phyloP scores from a whole-genome alignment of 225 moss, liverwort and hornwort genomes.

The Rhytidiadelphus loreus region DNA sequence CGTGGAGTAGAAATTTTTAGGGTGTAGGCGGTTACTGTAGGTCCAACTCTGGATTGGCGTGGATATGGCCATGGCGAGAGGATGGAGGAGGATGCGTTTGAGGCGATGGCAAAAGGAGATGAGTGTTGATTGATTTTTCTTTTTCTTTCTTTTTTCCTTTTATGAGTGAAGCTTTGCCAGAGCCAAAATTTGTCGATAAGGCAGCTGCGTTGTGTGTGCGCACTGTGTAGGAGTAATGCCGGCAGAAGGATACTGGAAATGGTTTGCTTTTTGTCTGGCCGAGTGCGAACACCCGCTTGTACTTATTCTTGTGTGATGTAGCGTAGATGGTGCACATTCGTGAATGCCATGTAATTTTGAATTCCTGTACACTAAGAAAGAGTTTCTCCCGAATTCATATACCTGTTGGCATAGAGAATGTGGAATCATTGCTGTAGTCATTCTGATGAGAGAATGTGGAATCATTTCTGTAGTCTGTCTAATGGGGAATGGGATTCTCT shows the following conservation, averaged over 20 bases:
- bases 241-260: neutral
- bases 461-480: neutral
- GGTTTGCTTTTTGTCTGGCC: neutral
- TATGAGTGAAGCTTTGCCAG: slow-evolving; percentile 5
- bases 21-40: neutral
- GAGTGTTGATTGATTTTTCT: neutral
- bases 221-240: slow-evolving; percentile 7
- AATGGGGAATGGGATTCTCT: neutral
- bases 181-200: slow-evolving; percentile 15
- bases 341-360: slow-evolving; percentile 26
- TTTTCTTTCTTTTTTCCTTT: neutral
- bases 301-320: slow-evolving; percentile 18
- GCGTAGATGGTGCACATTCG: slow-evolving; percentile 7
- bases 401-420: neutral
- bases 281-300: slow-evolving; percentile 27
- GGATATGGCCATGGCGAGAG: neutral
- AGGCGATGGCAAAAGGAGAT: neutral
- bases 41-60: neutral
- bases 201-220: slow-evolving; percentile 3
- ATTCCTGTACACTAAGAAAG: slow-evolving; percentile 30
- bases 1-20: slow-evolving; percentile 13
- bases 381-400: neutral
- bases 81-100: neutral
- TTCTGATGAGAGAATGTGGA: neutral
- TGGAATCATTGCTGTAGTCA: neutral